Evolutionary conservation across 768 basidiomycete genomes (phyloP), one percentile per base, ranked within the genome.

Genomic region (Pisolithus microcarpus): DNA sequence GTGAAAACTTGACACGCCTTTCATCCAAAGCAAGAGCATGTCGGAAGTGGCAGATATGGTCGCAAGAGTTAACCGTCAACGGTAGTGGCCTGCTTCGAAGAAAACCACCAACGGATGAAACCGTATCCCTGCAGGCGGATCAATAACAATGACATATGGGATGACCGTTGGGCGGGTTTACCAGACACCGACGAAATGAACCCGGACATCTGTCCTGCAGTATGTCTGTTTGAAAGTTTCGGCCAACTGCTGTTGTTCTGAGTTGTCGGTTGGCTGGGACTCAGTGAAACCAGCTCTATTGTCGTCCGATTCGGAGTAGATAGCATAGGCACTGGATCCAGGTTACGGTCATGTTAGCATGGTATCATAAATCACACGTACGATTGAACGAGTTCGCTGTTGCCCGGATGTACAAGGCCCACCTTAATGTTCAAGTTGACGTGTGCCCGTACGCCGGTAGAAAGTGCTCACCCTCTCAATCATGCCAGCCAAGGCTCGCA

Each of bases 1-100:
- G 76, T 2, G 73, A 52, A 52, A 75, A 77, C 46, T 75, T 77
- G 38, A 76, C 74, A 5, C 76, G 68, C 23, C 68, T 61, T 43
- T 77, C 76, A 50, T 77, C 75, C 26, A 77, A 60, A 0, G 76
- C 75, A 5, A 77, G 61, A 1, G 73, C 75, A 56, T 77, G 75
- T 5, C 75, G 69, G 50, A 77, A 76, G 42, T 64, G 66, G 38
- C 71, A 72, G 7, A 75, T 61, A 45, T 73, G 67, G 31, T 67
- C 56, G 46, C 56, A 61, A 2, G 60, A 58, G 7, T 51, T 52
- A 16, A 61, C 62, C 7, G 71, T 70, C 19, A 51, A 54, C 6
- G 75, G 72, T 7, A 73, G 51, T 19, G 52, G 61, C 11, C 53
- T 62, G 11, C 51, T 56, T 37, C 73, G 58, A 2, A 65, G 37